phyloP scores from a whole-genome alignment of 495 filamentous ascomycete genomes.

The Apodospora peruviana region DNA sequence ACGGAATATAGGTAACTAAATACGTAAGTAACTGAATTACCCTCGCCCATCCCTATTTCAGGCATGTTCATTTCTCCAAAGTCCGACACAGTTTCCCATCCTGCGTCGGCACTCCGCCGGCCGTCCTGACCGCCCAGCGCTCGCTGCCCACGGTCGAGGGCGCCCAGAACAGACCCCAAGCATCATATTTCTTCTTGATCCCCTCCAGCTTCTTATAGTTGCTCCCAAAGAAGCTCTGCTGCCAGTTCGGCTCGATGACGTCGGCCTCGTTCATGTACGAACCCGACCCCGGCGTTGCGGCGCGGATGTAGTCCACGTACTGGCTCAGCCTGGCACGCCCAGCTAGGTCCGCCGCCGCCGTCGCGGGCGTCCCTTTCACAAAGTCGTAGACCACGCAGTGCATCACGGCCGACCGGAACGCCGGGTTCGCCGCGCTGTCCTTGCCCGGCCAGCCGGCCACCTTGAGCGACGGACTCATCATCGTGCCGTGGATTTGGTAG shows the following conservation, averaged over 20 bases:
- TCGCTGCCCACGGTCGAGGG: conserved; percentile 40
- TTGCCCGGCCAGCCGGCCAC: not conserved
- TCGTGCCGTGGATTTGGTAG: not conserved
- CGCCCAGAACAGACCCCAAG: conserved; percentile 49
- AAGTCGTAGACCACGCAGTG: conserved; percentile 39
- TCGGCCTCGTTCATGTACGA: conserved; percentile 48
- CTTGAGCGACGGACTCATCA: not conserved
- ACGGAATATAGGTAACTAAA: too few relatives aligned
- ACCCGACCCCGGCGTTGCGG: conserved; percentile 34
- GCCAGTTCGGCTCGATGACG: conserved; percentile 52
- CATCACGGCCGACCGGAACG: conserved; percentile 40
- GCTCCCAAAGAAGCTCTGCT: conserved; percentile 52
- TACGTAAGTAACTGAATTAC: too few relatives aligned
- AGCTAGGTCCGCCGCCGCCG: conserved; percentile 28
- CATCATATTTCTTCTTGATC: conserved; percentile 53
- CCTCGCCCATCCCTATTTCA: too few relatives aligned
- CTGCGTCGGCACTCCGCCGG: too few relatives aligned
- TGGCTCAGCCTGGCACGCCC: not conserved
- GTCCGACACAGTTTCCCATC: too few relatives aligned
- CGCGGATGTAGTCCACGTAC: conserved; percentile 22
- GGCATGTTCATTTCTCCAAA: too few relatives aligned
- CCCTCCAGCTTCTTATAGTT: conserved; percentile 45
- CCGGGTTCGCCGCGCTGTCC: conserved; percentile 37
- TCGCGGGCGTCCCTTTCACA: conserved; percentile 31
- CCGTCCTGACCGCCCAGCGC: not conserved